Conservation (phyloP, 768 basidiomycete genomes). For the Tulasnella sp. region DNA sequence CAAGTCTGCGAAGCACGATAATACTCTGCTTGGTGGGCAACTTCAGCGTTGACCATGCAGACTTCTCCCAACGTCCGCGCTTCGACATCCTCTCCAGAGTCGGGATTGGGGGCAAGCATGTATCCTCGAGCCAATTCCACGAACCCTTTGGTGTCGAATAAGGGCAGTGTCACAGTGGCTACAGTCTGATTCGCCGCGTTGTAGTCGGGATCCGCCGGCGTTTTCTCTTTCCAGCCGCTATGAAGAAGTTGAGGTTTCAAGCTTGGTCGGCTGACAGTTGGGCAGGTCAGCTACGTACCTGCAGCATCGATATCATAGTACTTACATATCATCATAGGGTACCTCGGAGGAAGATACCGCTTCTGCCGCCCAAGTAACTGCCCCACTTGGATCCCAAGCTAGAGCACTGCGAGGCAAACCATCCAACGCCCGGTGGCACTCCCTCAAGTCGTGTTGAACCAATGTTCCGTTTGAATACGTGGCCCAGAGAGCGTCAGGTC, state of each 20-base stretch:
- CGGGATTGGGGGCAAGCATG: constrained; percentile 48
- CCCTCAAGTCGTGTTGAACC: constrained; percentile 74
- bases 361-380: constrained; percentile 69
- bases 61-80: constrained; percentile 42
- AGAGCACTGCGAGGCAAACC: constrained; percentile 63
- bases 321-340: constrained; percentile 82
- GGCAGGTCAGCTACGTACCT: neutral
- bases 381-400: constrained; percentile 67
- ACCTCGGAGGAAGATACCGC: constrained; percentile 59
- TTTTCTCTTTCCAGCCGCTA: constrained; percentile 50
- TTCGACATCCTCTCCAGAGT: constrained; percentile 63
- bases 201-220: constrained; percentile 60
- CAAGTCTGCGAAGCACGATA: constrained; percentile 65
- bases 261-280: neutral
- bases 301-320: constrained; percentile 17
- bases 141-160: constrained; percentile 56
- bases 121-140: constrained; percentile 66
- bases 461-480: constrained; percentile 77
- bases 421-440: constrained; percentile 66
- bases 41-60: constrained; percentile 44
- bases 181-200: constrained; percentile 59
- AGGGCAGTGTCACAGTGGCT: constrained; percentile 51
- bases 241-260: constrained; percentile 8
- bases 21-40: constrained; percentile 63
- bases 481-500: constrained; percentile 72